Evolutionary conservation across 2,329 filamentous ascomycete species (phyloP), one percentile per base, ranked within the genome.

Genomic region (Calonectria leucothoes): DNA sequence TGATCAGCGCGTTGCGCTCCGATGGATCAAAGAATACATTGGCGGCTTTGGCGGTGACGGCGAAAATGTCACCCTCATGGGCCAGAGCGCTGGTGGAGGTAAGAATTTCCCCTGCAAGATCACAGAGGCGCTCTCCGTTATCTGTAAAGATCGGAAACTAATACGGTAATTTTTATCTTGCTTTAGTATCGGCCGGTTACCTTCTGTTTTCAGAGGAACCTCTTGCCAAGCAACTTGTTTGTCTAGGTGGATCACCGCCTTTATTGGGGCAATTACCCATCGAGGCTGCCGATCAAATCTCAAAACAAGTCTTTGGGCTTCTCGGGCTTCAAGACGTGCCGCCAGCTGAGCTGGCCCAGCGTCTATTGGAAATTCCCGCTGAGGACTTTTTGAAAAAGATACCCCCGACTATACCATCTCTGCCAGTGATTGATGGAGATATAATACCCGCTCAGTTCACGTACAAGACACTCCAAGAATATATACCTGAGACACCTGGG

Each of bases 1-100:
- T 27, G 74, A 76, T 33, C 74, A 76, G 12, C 29, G 29, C 15
- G 25, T 59, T 20, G 74, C 74, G 1, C 49, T 76, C 1, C 33
- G 27, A 14, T 76, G 74, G 72, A 45, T 76, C 10, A 29, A 67
- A 8, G 23, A 61, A 17, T 45, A 74, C 35, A 73, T 75, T 8
- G 20, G 33, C 6, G 74, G 72, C 6, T 76, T 76, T 27, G 74
- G 72, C 20, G 74, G 74, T 2, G 68, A 74, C 39, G 55, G 69
- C 15, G 48, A n/a, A 3, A n/a, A 39, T 10, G 51, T 76, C 5
- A 74, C 72, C 1, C 48, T 76, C 2, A 27, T 63, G 5, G 74
- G 74, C 3, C 55, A 76, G 27, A 76, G 74, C 29, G 72, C 45
- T 2, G 74, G 74, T 20, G 74, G 69, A 51, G 17, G 74, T 76